phyloP scores from a whole-genome alignment of 176 grass and related monocot genomes.

The Hordeum marinum region DNA sequence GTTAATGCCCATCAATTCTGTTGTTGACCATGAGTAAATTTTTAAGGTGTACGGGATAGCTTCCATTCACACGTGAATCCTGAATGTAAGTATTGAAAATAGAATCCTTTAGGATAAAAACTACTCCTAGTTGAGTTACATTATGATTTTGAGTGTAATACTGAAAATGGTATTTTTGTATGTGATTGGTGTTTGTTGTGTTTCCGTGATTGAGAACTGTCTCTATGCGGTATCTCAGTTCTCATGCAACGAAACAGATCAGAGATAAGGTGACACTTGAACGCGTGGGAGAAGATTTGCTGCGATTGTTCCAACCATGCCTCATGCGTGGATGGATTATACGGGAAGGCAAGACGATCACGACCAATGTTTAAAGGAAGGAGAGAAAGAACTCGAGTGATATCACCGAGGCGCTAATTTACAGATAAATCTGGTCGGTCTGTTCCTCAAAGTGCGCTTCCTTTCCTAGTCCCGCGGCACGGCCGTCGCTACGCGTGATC shows the following conservation, averaged over 20 bases:
- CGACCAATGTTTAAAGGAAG: background rate
- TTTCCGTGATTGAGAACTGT: background rate
- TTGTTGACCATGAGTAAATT: background rate
- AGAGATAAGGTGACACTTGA: background rate
- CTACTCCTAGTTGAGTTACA: too few species aligned
- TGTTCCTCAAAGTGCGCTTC: background rate
- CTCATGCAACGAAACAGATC: background rate
- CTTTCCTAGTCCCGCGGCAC: background rate
- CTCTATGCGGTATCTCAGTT: background rate
- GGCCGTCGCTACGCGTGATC: background rate
- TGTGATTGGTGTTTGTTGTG: background rate
- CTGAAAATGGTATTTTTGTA: background rate
- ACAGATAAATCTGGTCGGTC: background rate
- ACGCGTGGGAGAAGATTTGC: background rate
- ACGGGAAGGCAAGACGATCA: background rate
- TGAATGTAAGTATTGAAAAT: background rate
- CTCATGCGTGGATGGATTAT: background rate
- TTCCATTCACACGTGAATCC: background rate
- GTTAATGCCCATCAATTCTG: background rate
- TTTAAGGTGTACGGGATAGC: background rate
- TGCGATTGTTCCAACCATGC: background rate
- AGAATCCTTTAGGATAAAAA: background rate
- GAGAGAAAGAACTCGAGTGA: background rate
- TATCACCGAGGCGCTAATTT: background rate
- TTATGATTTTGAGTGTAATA: background rate